Evolutionary conservation across 2,329 filamentous ascomycete genomes (phyloP).

Genomic region (Pseudodiploospora longispora): DNA sequence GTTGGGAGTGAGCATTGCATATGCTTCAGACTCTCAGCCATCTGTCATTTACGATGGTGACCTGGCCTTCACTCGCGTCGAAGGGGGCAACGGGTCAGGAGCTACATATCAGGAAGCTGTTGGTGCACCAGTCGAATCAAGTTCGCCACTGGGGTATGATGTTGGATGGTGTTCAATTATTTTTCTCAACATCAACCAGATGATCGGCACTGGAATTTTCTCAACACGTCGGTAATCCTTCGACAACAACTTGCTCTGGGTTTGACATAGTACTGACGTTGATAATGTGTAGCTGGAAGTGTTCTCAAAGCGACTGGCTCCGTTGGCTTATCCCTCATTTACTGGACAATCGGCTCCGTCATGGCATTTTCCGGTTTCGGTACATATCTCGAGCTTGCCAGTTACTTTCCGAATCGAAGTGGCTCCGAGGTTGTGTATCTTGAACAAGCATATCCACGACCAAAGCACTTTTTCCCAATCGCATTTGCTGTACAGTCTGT

Average conservation of each 20-base stretch:
- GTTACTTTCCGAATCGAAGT: constrained; percentile 59
- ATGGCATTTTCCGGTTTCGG: constrained; percentile 47
- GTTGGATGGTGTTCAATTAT: constrained; percentile 49
- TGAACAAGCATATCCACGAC: constrained; percentile 58
- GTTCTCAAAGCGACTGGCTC: constrained; percentile 55
- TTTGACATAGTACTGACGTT: background rate
- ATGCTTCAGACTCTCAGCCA: background rate
- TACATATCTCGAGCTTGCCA: constrained; percentile 55
- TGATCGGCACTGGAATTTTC: constrained; percentile 58
- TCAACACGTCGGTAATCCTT: constrained; percentile 46
- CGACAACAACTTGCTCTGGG: background rate
- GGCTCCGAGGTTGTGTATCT: constrained; percentile 61
- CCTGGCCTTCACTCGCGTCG: constrained; percentile 31
- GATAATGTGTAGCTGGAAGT: constrained; percentile 37
- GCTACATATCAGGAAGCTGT: constrained; percentile 51
- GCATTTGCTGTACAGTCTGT: constrained; percentile 58
- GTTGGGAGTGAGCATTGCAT: too few species aligned
- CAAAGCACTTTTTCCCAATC: constrained; percentile 55
- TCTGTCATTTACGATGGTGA: constrained; percentile 25
- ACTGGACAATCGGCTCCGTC: constrained; percentile 56
- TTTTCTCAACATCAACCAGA: constrained; percentile 53
- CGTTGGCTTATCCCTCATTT: constrained; percentile 53
- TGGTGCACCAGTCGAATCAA: constrained; percentile 52
- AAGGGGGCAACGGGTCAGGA: constrained; percentile 36
- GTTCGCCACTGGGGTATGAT: constrained; percentile 51